These are phyloP conservation scores for Metarhizium brunneum DNA, from an alignment of 2,329 filamentous ascomycete species.

Conservation along the genomic window DNA sequence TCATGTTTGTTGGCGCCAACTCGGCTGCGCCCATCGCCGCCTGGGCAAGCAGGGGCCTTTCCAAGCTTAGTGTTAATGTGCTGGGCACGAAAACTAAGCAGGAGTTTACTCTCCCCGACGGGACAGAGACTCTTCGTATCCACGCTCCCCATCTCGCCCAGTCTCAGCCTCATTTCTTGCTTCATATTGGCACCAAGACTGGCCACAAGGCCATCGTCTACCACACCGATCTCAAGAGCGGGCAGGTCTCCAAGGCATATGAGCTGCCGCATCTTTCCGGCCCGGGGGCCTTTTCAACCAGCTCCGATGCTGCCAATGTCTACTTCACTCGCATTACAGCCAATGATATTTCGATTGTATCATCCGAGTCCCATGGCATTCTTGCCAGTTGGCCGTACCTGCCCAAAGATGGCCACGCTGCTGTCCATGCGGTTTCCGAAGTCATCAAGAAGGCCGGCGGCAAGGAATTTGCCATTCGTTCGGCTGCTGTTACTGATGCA, in stretches of 20 bases:
- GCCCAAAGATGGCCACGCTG: constrained; percentile 29
- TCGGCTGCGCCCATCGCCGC: constrained; percentile 65
- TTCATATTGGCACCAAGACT: constrained; percentile 63
- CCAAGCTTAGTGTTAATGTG: constrained; percentile 62
- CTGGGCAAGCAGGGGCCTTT: constrained; percentile 57
- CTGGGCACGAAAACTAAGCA: constrained; percentile 51
- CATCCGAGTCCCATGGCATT: constrained; percentile 67
- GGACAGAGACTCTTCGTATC: constrained; percentile 47
- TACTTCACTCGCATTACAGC: constrained; percentile 80
- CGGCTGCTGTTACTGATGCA: constrained; percentile 57
- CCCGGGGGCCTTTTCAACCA: constrained; percentile 68
- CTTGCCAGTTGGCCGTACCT: constrained; percentile 65
- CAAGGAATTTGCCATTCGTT: constrained; percentile 66
- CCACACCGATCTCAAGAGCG: constrained; percentile 65
- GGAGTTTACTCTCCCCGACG: constrained; percentile 40
- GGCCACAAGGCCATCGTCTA: constrained; percentile 80
- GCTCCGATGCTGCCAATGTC: constrained; percentile 68
- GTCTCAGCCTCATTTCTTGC: constrained; percentile 72
- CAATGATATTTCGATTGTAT: constrained; percentile 63
- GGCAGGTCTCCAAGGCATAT: constrained; percentile 66
- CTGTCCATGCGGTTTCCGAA: constrained; percentile 68
- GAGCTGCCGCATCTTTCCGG: constrained; percentile 64
- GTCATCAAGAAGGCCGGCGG: constrained; percentile 61
- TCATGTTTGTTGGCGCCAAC: constrained; percentile 68
- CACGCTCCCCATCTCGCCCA: constrained; percentile 67